Base-by-base conservation (phyloP, 257 asterid genomes). In the Jacaranda copaia region DNA sequence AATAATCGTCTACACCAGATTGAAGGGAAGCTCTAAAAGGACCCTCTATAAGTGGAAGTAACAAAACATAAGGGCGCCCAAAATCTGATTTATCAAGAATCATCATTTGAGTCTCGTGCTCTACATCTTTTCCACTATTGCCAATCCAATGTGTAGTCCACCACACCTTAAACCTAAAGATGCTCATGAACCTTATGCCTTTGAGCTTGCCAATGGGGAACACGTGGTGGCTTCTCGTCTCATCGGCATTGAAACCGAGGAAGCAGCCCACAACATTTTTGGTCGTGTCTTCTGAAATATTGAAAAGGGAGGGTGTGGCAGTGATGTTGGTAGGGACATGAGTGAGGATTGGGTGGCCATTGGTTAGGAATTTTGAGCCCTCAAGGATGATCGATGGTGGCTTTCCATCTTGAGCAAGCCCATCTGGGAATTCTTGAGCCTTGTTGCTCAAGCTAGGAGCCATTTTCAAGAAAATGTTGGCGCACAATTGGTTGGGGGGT, bases 71-170 rank as follows among this genome's bases (percentile, higher is more conserved):
- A 14, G 82, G 80, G 12, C 80, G 72, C 6, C 61, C 82, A 4
- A 68, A 10, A 15, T 57, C 76, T 4, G 20, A 13, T 68, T 69
- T 68, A 35, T 83, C 82, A 20, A 80, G 75, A 49, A 80, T 63
- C 68, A 83, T 43, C 52, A 80, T 43, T 42, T 83, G 84, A 0
- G 82, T 83, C 15, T 83, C 84, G 35, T 61, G 72, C 19, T 80
- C 75, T 11, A 83, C 73, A n/a, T 83, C 84, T 38, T 40, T 62
- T 0, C 84, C 80, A 4, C 42, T 61, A 36, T 48, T 20, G 16
- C 87, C 87, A 4, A 57, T 68, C 84, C 80, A 76, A n/a, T 80
- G 82, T 11, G 84, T 79, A 12, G 84, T 83, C 84, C 87, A 83
- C 84, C 82, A 76, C 4, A 83, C 80, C 74, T 83, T 80, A 63